Evolutionary conservation across 441 rosid genomes (phyloP), one percentile per base, ranked within the genome.

Genomic region (Brassica hybrid): DNA sequence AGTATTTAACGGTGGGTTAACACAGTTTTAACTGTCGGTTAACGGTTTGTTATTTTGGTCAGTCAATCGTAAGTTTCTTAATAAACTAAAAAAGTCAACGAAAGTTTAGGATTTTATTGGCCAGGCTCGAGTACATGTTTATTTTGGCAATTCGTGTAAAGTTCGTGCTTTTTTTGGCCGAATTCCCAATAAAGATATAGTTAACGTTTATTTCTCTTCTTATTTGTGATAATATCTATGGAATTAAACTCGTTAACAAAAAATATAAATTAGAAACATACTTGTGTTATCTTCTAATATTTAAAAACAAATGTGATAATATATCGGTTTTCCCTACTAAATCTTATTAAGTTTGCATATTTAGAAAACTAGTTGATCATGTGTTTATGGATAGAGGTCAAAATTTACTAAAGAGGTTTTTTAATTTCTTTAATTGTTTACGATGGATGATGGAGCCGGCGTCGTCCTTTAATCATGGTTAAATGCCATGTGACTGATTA

Each of bases 401-500:
- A n/a, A 62, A 14, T 7, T 12, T 19, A 2, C 56, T 66, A 21
- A 11, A 17, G 27, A 27, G 6, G 12, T 30, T 30, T 10, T 17
- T 25, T n/a, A n/a, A n/a, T n/a, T n/a, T n/a, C n/a, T n/a, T n/a
- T n/a, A n/a, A n/a, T n/a, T n/a, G n/a, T 9, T 65, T 21, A 19
- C 19, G 6, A 5, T 43, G 56, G 38, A 34, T 21, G n/a, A 13
- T 12, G 17, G 32, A 62, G n/a, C 67, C 52, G 80, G 34, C 30
- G 56, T 65, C 62, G 76, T 64, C 63, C 17, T 14, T 7, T 18
- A 65, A 72, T 66, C 57, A 77, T 77, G 36, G 23, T 34, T 69
- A 72, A 67, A 43, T 77, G 57, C 34, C 76, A 72, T 77, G 76
- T 72, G 73, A 59, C 48, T 18, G 63, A 45, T 60, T 32, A n/a